Conservation (phyloP, 2,329 filamentous ascomycete species). For the Botryotinia calthae region DNA sequence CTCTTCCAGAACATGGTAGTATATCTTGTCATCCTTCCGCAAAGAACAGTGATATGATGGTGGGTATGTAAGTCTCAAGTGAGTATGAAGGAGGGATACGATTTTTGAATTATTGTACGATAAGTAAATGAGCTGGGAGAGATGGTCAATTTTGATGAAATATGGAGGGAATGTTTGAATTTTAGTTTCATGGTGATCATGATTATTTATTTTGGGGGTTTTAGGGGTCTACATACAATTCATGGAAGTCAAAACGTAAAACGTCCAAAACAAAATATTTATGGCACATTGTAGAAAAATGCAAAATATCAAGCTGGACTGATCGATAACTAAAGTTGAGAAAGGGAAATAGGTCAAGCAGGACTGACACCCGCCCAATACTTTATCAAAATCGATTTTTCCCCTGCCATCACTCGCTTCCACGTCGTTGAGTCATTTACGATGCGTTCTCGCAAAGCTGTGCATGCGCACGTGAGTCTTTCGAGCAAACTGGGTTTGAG, state of each 20-base stretch:
- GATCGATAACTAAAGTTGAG: neutral
- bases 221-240: accelerated
- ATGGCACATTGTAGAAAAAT: neutral
- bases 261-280: neutral
- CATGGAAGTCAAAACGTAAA: accelerated
- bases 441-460: neutral
- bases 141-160: neutral
- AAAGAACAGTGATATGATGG: neutral
- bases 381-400: neutral
- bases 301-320: neutral
- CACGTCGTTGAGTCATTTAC: neutral
- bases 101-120: accelerated
- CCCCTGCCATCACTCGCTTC: neutral
- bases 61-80: neutral
- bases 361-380: neutral
- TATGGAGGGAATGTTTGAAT: neutral
- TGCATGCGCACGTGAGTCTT: neutral
- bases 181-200: neutral
- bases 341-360: neutral
- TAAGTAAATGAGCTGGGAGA: neutral
- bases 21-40: neutral
- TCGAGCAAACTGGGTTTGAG: neutral
- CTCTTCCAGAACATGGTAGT: neutral
- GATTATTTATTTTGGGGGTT: too few relatives aligned
- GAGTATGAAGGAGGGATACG: neutral